These are phyloP conservation scores for Colletotrichum sp. DNA, from an alignment of 2,329 filamentous ascomycete genomes.

Conservation along the genomic window DNA sequence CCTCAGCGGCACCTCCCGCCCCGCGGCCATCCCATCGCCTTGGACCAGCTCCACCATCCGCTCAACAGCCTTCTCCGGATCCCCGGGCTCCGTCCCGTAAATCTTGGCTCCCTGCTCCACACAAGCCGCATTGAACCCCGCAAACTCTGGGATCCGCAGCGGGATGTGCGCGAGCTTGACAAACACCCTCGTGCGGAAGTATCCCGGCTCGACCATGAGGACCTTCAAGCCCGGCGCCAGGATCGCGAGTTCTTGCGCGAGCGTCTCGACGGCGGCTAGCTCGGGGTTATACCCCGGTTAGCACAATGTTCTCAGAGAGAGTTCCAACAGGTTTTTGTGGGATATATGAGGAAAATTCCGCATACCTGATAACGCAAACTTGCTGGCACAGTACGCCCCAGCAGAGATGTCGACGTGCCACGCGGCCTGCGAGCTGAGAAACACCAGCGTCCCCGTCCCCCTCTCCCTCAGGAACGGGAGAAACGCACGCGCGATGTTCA, in stretches of 20 bases:
- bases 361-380: slow-evolving; percentile 35
- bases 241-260: slow-evolving; percentile 31
- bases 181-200: slow-evolving; percentile 41
- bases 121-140: not conserved
- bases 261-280: slow-evolving; percentile 32
- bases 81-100: slow-evolving; percentile 43
- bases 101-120: not conserved
- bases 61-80: slow-evolving; percentile 52
- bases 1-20: slow-evolving; percentile 45
- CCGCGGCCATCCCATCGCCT: slow-evolving; percentile 42
- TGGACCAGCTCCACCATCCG: slow-evolving; percentile 60
- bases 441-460: slow-evolving; percentile 34
- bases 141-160: not conserved
- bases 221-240: slow-evolving; percentile 35
- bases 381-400: slow-evolving; percentile 34
- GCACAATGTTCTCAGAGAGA: not conserved
- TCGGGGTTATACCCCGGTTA: not conserved
- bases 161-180: not conserved
- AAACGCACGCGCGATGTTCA: slow-evolving; percentile 38
- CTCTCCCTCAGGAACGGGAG: slow-evolving; percentile 35
- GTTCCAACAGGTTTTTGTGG: not conserved
- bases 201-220: slow-evolving; percentile 48
- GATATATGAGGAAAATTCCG: too few relatives aligned
- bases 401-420: slow-evolving; percentile 36
- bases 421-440: slow-evolving; percentile 38